These are phyloP conservation scores for Pascua sp. DNA, from an alignment of 1,284 basidiomycete genomes.

Conservation along the genomic window DNA sequence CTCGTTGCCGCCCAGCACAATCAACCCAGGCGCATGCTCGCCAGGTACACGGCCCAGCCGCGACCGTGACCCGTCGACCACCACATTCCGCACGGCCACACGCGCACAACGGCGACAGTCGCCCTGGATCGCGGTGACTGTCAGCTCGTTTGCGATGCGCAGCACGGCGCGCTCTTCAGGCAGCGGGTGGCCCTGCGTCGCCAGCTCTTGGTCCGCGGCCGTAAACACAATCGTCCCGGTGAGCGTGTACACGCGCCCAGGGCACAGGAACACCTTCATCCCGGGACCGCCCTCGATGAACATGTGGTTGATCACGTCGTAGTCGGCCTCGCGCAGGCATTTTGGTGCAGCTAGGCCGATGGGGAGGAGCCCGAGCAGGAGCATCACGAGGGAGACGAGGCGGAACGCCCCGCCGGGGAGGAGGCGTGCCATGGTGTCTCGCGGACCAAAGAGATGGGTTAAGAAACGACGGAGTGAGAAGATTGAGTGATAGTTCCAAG, in stretches of 20 bases:
- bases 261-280: constrained; percentile 51
- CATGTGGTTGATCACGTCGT: constrained; percentile 40
- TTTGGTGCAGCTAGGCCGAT: neutral
- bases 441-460: no score
- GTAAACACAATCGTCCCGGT: constrained; percentile 51
- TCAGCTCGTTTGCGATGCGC: constrained; percentile 35
- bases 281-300: constrained; percentile 49
- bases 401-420: no score
- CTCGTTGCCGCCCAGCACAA: constrained; percentile 49
- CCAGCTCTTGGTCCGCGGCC: constrained; percentile 52
- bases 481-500: no score
- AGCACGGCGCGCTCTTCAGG: constrained; percentile 49
- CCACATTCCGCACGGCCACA: constrained; percentile 39
- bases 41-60: constrained; percentile 36
- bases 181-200: constrained; percentile 51
- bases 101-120: constrained; percentile 51
- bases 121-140: constrained; percentile 45
- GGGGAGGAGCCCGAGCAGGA: no score
- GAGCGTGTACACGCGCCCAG: constrained; percentile 46
- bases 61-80: constrained; percentile 46
- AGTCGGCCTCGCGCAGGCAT: constrained; percentile 42
- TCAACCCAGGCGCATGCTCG: constrained; percentile 32
- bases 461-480: no score
- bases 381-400: no score
- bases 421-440: no score